Percentiles rank a stretch among this genome's conserved stretches.
Conservation (phyloP, 1,284 basidiomycete species). For the Grifola frondosa region DNA sequence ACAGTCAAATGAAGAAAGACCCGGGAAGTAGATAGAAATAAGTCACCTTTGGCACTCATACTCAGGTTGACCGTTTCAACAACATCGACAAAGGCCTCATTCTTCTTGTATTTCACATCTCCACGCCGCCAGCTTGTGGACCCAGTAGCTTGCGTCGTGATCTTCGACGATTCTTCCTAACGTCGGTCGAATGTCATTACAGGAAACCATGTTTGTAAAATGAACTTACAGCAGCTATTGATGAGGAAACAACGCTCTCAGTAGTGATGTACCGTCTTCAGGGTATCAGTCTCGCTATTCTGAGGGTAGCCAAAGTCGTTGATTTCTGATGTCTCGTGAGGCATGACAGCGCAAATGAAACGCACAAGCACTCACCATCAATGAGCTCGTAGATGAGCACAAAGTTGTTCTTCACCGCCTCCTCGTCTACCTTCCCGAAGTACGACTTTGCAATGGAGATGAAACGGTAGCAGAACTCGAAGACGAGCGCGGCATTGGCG, state of each 20-base stretch:
- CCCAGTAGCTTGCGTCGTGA: conserved; percentile 94
- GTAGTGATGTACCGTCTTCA: conserved; percentile 99
- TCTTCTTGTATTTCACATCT: conserved; percentile 98
- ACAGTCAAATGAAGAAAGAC: not conserved
- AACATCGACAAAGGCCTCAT: conserved; percentile 97
- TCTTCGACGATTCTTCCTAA: conserved; percentile 96
- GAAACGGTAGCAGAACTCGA: conserved; percentile 97
- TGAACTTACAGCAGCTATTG: conserved; percentile 70
- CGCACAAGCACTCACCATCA: conserved; percentile 63
- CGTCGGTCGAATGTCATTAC: conserved; percentile 6
- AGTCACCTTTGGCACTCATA: conserved; percentile 91
- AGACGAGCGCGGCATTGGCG: conserved; percentile 95
- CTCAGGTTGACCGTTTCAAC: conserved; percentile 95
- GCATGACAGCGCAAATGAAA: not conserved
- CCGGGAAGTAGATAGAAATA: not conserved
- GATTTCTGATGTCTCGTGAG: conserved; percentile 65
- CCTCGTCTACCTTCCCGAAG: conserved; percentile 98
- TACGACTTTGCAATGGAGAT: conserved; percentile 92
- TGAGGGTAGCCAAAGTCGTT: conserved; percentile 99
- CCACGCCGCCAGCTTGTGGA: conserved; percentile 91
- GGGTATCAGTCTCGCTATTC: conserved; percentile 95
- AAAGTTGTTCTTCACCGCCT: conserved; percentile 98
- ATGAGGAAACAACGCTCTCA: conserved; percentile 88
- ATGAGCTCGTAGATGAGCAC: conserved; percentile 94
- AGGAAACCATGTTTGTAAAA: not conserved